Evolutionary conservation across 192 early-diverging fungal genomes (phyloP).

Genomic region (Geosiphon pyriformis): DNA sequence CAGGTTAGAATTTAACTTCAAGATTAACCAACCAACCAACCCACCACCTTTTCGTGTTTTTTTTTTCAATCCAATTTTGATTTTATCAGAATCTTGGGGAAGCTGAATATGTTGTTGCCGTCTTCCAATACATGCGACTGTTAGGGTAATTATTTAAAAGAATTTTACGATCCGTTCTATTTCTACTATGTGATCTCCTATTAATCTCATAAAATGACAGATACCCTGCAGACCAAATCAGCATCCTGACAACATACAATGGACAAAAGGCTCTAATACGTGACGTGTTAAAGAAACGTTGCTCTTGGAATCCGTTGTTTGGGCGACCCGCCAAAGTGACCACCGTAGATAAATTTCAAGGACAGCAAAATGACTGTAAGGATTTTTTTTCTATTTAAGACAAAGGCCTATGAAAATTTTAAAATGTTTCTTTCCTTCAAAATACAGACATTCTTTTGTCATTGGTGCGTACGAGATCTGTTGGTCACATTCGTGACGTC

Average conservation of each 20-base stretch:
- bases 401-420: not conserved
- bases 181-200: too few relatives aligned
- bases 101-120: conserved; percentile 94
- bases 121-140: conserved; percentile 94
- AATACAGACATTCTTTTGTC: conserved; percentile 76
- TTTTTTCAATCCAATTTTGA: not conserved
- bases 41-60: not conserved
- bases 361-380: conserved; percentile 88
- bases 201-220: conserved; percentile 24
- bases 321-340: conserved; percentile 71
- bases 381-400: not conserved
- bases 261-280: conserved; percentile 90
- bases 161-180: not conserved
- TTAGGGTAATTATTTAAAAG: conserved; percentile 55
- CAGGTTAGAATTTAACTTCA: conserved; percentile 28
- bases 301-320: conserved; percentile 83
- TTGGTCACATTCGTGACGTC: conserved; percentile 91
- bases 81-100: conserved; percentile 82
- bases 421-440: not conserved
- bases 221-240: conserved; percentile 84
- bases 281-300: conserved; percentile 83
- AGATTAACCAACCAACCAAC: not conserved
- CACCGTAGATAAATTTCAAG: conserved; percentile 97
- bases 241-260: conserved; percentile 95
- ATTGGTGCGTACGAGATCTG: conserved; percentile 82